Evolutionary conservation across 352 stramenopile genomes (phyloP), one percentile per base, ranked within the genome.

Genomic region (Globisporangium spiculum): DNA sequence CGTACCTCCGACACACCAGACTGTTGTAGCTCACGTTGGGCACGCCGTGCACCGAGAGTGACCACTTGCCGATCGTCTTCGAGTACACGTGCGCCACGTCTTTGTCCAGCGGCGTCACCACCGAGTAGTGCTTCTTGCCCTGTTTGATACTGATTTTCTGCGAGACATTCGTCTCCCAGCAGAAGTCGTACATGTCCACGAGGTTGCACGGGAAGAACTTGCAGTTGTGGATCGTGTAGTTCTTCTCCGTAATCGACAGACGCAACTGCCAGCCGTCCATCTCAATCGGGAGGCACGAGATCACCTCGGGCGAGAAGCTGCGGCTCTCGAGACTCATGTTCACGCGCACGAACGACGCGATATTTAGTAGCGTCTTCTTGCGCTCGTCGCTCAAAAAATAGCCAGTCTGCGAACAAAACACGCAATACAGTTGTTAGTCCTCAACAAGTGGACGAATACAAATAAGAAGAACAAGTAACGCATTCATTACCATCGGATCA

Each of bases 1-100:
- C 78, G 50, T 77, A 79, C 38, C 72, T 72, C 0, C 88, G 84
- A 69, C 85, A 92, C 65, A 93, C 78, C 44, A 95, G 75, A 54
- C 83, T 92, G 71, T 95, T 95, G 81, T 95, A 95, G 72, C 84
- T 95, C 64, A 95, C 86, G 63, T 92, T 91, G 9, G 84, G 80
- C 14, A 95, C 85, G 27, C 88, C 88, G 67, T 95, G 88, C 53
- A 95, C 88, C 54, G 81, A 83, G 5, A 93, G 74, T 41, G 85
- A 93, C 88, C 88, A 95, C 65, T 91, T 92, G 57, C 88, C 88
- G 30, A 87, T 93, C 1, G 85, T 93, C 75, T 93, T 93, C 24
- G 83, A 93, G 65, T 91, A 90, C 56, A 95, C 85, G 61, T 93
- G 87, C 4, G 88, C 88, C 59, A 93, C 86, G 67, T 95, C 85